These are phyloP conservation scores for Panellus pusillus DNA, from an alignment of 768 basidiomycete genomes.

Conservation along the genomic window DNA sequence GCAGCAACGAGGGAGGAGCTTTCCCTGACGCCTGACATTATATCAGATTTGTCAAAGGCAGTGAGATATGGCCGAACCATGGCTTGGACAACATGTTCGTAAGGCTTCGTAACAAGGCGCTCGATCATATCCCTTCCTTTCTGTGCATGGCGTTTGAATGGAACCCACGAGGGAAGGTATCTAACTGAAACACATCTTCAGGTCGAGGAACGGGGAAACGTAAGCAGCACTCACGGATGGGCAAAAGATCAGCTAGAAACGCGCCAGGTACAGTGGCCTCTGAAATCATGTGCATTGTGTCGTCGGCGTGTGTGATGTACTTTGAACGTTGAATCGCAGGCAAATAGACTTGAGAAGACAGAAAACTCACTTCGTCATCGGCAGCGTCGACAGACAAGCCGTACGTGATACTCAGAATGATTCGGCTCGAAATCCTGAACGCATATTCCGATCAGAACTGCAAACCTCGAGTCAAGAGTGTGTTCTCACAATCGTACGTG, in stretches of 20 bases:
- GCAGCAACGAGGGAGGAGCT: neutral
- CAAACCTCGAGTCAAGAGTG: too few relatives aligned
- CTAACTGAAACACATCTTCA: slow-evolving; percentile 20
- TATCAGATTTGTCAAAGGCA: too few relatives aligned
- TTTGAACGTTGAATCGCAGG: slow-evolving; percentile 5
- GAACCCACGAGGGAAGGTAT: slow-evolving; percentile 28
- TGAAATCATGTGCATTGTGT: slow-evolving; percentile 26
- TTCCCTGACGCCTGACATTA: neutral
- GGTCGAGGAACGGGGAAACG: neutral
- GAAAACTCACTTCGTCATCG: slow-evolving; percentile 23
- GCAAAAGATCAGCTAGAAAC: slow-evolving; percentile 29
- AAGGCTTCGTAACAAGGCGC: slow-evolving; percentile 17
- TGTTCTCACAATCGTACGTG: slow-evolving; percentile 2
- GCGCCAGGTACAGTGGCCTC: slow-evolving; percentile 29
- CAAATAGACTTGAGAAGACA: too few relatives aligned
- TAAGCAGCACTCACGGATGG: slow-evolving; percentile 20
- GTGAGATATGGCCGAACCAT: slow-evolving; percentile 18
- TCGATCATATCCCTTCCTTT: slow-evolving; percentile 8
- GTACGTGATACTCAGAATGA: slow-evolving; percentile 26
- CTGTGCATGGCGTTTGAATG: slow-evolving; percentile 16
- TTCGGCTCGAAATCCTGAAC: slow-evolving; percentile 20
- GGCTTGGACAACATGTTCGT: slow-evolving; percentile 16
- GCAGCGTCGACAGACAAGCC: slow-evolving; percentile 23
- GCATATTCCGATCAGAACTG: neutral
- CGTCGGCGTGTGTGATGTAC: slow-evolving; percentile 31